Evolutionary conservation across 768 basidiomycete species (phyloP).

Genomic region (Fomitopsis pulvina): DNA sequence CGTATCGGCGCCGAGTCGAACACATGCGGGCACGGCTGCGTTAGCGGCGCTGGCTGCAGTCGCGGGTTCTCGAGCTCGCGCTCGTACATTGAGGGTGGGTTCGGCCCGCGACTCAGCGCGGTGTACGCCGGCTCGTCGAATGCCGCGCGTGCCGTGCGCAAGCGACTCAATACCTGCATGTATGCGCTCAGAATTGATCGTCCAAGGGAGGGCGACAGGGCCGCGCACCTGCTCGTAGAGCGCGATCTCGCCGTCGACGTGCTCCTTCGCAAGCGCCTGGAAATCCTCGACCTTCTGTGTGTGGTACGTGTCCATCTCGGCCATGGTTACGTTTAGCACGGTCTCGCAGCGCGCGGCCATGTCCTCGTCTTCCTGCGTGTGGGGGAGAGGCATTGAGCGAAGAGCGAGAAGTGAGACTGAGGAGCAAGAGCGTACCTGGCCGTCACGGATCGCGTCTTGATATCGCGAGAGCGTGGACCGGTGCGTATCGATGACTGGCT

Average conservation of each 20-base stretch:
- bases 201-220: not conserved
- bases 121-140: slow-evolving; percentile 46
- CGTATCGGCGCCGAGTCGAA: slow-evolving; percentile 72
- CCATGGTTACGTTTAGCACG: slow-evolving; percentile 82
- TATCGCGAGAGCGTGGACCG: slow-evolving; percentile 62
- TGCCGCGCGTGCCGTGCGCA: slow-evolving; percentile 47
- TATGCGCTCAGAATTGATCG: not conserved
- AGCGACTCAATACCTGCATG: slow-evolving; percentile 47
- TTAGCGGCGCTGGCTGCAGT: slow-evolving; percentile 40
- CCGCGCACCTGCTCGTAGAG: slow-evolving; percentile 65
- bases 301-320: slow-evolving; percentile 81
- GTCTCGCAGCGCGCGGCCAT: slow-evolving; percentile 77
- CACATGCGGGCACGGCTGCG: slow-evolving; percentile 74
- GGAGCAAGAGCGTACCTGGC: slow-evolving; percentile 23
- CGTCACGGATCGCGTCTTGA: slow-evolving; percentile 39
- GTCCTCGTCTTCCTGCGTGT: slow-evolving; percentile 51
- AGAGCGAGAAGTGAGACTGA: no score
- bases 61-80: slow-evolving; percentile 57
- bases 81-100: slow-evolving; percentile 70
- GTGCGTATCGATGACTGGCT: slow-evolving; percentile 76
- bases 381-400: slow-evolving; percentile 3
- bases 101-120: slow-evolving; percentile 40
- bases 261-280: slow-evolving; percentile 46
- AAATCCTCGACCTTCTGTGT: slow-evolving; percentile 70
- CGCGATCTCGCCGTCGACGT: slow-evolving; percentile 73